phyloP scores from a whole-genome alignment of 176 grass and related monocot species.

The Triticum dicoccoides region DNA sequence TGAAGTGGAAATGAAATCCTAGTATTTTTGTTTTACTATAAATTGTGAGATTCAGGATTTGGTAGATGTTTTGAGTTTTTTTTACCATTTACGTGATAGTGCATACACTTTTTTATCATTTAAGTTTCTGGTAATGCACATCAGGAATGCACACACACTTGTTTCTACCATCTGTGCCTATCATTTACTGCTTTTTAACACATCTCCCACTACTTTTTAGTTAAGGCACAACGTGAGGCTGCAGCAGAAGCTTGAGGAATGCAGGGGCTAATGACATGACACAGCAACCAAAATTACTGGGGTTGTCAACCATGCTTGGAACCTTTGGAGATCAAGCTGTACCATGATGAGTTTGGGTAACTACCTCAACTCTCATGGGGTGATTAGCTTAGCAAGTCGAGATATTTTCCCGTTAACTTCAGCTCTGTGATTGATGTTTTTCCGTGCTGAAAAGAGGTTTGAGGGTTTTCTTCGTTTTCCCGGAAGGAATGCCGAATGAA shows the following conservation, averaged over 20 bases:
- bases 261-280: slow-evolving; percentile 41
- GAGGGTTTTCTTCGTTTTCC: slow-evolving; percentile 50
- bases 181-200: slow-evolving; percentile 10
- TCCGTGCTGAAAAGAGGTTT: slow-evolving; percentile 39
- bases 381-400: slow-evolving; percentile 45
- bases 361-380: slow-evolving; percentile 15
- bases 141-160: not conserved
- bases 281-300: slow-evolving; percentile 11
- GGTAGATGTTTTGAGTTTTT: not conserved
- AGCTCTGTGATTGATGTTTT: slow-evolving; percentile 34
- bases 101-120: not conserved
- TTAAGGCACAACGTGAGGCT: slow-evolving; percentile 41
- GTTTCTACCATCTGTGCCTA: not conserved
- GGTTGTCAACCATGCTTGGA: not conserved
- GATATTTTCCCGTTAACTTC: slow-evolving; percentile 31
- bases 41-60: not conserved
- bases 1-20: not conserved
- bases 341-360: slow-evolving; percentile 29
- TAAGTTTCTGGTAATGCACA: not conserved
- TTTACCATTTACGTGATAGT: not conserved
- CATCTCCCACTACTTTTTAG: not conserved
- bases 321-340: slow-evolving; percentile 9
- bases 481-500: slow-evolving; percentile 39
- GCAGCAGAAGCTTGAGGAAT: slow-evolving; percentile 60
- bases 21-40: not conserved